Evolutionary conservation across 1,139 yeast genomes (phyloP).

Genomic region (Meyerozyma carpophila): DNA sequence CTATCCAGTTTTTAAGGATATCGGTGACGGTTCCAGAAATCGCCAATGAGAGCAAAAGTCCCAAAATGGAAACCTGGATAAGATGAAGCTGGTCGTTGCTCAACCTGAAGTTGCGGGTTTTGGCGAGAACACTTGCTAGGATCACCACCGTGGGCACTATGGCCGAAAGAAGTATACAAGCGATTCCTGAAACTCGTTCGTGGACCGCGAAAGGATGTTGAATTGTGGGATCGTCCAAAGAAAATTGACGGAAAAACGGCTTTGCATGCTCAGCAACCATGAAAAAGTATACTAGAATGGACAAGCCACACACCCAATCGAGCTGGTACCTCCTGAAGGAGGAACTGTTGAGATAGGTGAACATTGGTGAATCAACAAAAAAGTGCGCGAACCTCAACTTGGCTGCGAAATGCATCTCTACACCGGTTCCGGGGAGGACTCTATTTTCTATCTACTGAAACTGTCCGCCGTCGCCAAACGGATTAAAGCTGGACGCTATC

Average conservation of each 20-base stretch:
- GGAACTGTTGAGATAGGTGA: conserved; percentile 9
- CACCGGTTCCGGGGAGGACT: background rate
- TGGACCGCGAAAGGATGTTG: conserved; percentile 68
- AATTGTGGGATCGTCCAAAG: conserved; percentile 33
- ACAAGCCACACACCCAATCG: conserved; percentile 32
- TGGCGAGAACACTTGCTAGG: conserved; percentile 22
- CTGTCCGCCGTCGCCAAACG: conserved; percentile 20
- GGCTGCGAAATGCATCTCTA: conserved; percentile 1
- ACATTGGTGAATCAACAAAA: background rate
- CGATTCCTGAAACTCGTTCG: conserved; percentile 50
- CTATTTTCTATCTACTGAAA: background rate
- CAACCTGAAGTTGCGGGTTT: conserved; percentile 5
- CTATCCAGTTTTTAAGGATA: conserved; percentile 65
- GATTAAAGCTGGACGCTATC: conserved; percentile 25
- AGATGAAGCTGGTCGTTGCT: background rate
- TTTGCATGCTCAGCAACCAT: conserved; percentile 31
- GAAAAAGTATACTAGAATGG: conserved; percentile 26
- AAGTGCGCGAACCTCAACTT: background rate
- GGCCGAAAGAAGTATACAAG: conserved; percentile 27
- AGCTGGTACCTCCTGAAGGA: conserved; percentile 15
- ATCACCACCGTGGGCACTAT: conserved; percentile 37
- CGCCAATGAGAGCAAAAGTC: conserved; percentile 34
- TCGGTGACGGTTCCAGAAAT: conserved; percentile 53
- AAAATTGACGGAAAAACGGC: conserved; percentile 20
- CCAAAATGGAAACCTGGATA: conserved; percentile 26